Percentiles rank a stretch among this genome's conserved stretches.
These are phyloP conservation scores for Diaporthe citri DNA, from an alignment of 2,329 filamentous ascomycete species.

Conservation along the genomic window DNA sequence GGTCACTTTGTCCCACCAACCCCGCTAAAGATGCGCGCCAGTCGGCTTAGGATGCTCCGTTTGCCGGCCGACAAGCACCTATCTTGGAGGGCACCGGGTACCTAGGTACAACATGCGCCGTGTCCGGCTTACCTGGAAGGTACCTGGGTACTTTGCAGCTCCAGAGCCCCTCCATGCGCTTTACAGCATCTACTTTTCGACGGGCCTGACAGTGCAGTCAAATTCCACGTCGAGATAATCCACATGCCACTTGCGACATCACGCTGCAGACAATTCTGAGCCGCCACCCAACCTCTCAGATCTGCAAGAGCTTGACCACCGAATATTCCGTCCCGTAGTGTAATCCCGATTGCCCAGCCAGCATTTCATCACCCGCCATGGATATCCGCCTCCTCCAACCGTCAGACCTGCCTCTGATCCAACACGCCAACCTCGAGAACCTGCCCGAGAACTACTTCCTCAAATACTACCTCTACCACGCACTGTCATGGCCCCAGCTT, in stretches of 20 bases:
- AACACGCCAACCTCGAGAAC: slow-evolving; percentile 99
- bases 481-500: slow-evolving; percentile 96
- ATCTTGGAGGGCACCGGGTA: not conserved
- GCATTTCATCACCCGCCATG: slow-evolving; percentile 65
- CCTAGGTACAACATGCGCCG: not conserved
- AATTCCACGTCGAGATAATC: slow-evolving; percentile 12
- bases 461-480: slow-evolving; percentile 99
- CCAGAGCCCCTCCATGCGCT: slow-evolving; percentile 21
- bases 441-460: slow-evolving; percentile 99
- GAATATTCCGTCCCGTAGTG: not conserved
- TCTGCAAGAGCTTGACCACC: not conserved
- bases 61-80: slow-evolving; percentile 1
- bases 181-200: slow-evolving; percentile 12
- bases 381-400: slow-evolving; percentile 90
- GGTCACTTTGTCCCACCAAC: slow-evolving; percentile 18
- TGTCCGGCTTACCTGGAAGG: not conserved
- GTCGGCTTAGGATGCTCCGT: slow-evolving; percentile 39
- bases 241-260: slow-evolving; percentile 24
- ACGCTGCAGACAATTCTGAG: not conserved
- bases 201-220: slow-evolving; percentile 8
- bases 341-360: not conserved
- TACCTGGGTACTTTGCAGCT: slow-evolving; percentile 27
- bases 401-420: slow-evolving; percentile 89
- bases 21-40: slow-evolving; percentile 39
- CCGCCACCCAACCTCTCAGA: not conserved